These are phyloP conservation scores for Sphagnum magellanicum DNA, from an alignment of 228 moss, liverwort and hornwort species.

Conservation along the genomic window DNA sequence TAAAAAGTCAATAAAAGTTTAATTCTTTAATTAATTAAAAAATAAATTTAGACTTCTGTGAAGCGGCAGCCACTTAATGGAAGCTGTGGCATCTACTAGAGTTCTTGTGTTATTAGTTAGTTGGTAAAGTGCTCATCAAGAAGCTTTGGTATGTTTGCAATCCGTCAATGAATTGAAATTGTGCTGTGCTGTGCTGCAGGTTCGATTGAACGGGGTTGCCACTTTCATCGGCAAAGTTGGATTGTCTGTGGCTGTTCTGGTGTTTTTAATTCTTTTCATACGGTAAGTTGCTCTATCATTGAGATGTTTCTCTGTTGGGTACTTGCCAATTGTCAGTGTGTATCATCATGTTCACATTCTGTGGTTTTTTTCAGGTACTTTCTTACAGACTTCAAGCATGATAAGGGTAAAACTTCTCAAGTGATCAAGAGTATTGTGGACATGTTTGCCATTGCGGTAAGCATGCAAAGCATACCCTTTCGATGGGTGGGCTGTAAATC, in stretches of 20 bases:
- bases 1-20: too few species aligned
- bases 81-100: neutral
- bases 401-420: slow-evolving; percentile 16
- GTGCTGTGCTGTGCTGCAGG: slow-evolving; percentile 28
- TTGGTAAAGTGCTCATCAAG: neutral
- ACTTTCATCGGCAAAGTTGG: slow-evolving; percentile 95
- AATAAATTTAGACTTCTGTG: too few species aligned
- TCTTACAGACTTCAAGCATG: slow-evolving; percentile 33
- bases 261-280: slow-evolving; percentile 63
- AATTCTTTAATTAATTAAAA: too few species aligned
- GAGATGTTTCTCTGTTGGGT: neutral
- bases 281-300: slow-evolving; percentile 29
- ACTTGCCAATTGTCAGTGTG: neutral
- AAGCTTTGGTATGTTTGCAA: neutral
- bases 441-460: slow-evolving; percentile 74
- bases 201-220: slow-evolving; percentile 93
- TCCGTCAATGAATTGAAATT: too few species aligned
- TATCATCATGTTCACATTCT: too few species aligned
- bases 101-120: neutral
- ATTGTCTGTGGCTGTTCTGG: slow-evolving; percentile 63
- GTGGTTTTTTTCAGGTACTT: slow-evolving; percentile 47
- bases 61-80: too few species aligned
- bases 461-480: slow-evolving; percentile 1
- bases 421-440: slow-evolving; percentile 32
- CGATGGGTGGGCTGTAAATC: too few species aligned